These are phyloP conservation scores for Echinochloa phyllopogon DNA, from an alignment of 176 grass and related monocot genomes.

Conservation along the genomic window DNA sequence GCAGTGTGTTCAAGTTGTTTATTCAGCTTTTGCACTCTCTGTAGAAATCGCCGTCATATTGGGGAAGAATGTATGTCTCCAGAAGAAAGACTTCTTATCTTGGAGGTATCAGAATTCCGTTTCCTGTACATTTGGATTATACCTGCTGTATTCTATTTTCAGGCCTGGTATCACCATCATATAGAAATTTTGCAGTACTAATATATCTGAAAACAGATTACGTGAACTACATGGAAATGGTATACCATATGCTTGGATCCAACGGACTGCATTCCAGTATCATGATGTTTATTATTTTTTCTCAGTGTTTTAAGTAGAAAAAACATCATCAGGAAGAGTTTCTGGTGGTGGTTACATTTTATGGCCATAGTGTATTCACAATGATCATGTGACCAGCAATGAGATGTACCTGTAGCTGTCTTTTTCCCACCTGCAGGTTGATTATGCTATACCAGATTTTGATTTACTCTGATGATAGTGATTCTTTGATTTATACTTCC, in stretches of 20 bases:
- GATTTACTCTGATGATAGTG: constrained; percentile 1
- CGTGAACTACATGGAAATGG: neutral
- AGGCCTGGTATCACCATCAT: neutral
- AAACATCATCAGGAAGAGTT: neutral
- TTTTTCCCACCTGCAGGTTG: neutral
- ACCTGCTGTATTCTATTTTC: neutral
- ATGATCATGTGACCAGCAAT: constrained; percentile 4
- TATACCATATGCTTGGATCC: neutral
- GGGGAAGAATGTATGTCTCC: constrained; percentile 63
- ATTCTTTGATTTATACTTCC: neutral
- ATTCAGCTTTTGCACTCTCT: constrained; percentile 84
- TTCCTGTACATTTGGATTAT: constrained; percentile 22
- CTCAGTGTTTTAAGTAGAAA: neutral
- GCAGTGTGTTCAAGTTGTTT: constrained; percentile 81
- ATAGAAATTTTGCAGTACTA: neutral
- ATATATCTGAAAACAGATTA: neutral
- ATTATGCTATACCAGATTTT: constrained; percentile 9
- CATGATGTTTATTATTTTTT: neutral
- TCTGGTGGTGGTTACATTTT: neutral
- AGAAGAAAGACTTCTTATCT: constrained; percentile 63
- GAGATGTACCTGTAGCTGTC: constrained; percentile 21
- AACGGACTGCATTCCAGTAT: neutral
- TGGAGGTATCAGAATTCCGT: constrained; percentile 57
- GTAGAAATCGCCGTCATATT: constrained; percentile 76
- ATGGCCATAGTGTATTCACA: neutral